phyloP scores from a whole-genome alignment of 805 yeast genomes.

The Kodamaea jinghongensis region DNA sequence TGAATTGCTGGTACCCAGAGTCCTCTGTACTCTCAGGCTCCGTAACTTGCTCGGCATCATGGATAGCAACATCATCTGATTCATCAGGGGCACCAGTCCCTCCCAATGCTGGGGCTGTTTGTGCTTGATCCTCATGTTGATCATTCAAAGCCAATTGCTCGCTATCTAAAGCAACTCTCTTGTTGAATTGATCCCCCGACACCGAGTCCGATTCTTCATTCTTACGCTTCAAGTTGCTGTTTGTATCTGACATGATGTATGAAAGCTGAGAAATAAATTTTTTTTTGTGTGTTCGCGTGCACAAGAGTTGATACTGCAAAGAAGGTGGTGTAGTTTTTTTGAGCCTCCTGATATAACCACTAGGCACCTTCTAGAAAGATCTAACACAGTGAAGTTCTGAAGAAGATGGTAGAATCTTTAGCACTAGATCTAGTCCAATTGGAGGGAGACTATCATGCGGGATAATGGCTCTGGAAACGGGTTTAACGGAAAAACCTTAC shows the following conservation, averaged over 20 bases:
- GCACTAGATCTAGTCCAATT: too few relatives aligned
- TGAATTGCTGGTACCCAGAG: neutral
- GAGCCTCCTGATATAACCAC: too few relatives aligned
- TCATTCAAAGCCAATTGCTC: conserved; percentile 49
- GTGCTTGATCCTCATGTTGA: conserved; percentile 38
- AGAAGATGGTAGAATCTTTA: too few relatives aligned
- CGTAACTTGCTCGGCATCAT: neutral
- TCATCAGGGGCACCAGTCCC: conserved; percentile 1
- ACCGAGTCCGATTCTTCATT: conserved; percentile 53
- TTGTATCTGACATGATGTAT: conserved; percentile 16
- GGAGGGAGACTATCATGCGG: too few relatives aligned
- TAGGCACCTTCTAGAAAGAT: too few relatives aligned
- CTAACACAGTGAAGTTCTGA: too few relatives aligned
- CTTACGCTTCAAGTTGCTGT: conserved; percentile 55
- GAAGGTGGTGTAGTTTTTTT: too few relatives aligned
- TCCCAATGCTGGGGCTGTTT: conserved; percentile 39
- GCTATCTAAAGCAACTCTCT: conserved; percentile 69
- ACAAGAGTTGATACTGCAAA: too few relatives aligned
- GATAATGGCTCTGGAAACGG: too few relatives aligned
- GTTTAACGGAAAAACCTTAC: too few relatives aligned
- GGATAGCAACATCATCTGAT: conserved; percentile 1
- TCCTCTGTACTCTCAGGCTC: neutral
- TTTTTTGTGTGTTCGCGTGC: conserved; percentile 1
- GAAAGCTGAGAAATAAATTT: conserved; percentile 1
- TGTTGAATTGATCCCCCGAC: conserved; percentile 51